These are phyloP conservation scores for Oxyria digyna DNA, from an alignment of 148 eudicot genomes.

Conservation along the genomic window DNA sequence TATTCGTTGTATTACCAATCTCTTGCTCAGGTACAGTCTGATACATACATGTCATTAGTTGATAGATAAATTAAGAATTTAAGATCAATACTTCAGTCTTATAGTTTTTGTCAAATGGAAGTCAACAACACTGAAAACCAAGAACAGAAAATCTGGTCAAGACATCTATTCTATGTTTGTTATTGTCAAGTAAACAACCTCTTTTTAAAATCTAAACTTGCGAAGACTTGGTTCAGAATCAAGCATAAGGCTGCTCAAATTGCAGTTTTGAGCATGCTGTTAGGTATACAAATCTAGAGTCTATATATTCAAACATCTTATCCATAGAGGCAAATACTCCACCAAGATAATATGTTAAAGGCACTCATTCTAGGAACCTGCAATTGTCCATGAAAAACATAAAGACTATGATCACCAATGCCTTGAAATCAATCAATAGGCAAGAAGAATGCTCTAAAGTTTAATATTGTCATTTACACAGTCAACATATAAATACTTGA, in stretches of 20 bases:
- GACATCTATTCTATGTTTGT: background rate
- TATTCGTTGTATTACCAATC: conserved; percentile 17
- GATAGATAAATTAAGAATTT: background rate
- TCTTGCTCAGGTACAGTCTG: conserved; percentile 25
- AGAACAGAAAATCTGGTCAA: background rate
- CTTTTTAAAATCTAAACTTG: background rate
- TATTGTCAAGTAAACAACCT: background rate
- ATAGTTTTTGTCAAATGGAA: background rate
- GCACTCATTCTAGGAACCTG: background rate
- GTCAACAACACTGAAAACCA: background rate
- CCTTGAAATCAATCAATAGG: background rate
- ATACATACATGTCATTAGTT: background rate
- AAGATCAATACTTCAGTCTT: background rate
- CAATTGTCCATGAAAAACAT: background rate
- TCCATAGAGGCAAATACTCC: background rate
- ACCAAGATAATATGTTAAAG: background rate
- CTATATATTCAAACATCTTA: background rate
- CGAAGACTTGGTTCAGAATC: background rate
- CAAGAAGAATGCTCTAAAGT: background rate
- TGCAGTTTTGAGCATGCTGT: background rate
- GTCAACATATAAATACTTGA: background rate
- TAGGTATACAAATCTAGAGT: background rate
- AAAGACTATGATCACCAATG: background rate
- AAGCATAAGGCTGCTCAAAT: background rate
- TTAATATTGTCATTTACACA: background rate